These are phyloP conservation scores for Articulospora tetracladia DNA, from an alignment of 495 filamentous ascomycete genomes.

Conservation along the genomic window DNA sequence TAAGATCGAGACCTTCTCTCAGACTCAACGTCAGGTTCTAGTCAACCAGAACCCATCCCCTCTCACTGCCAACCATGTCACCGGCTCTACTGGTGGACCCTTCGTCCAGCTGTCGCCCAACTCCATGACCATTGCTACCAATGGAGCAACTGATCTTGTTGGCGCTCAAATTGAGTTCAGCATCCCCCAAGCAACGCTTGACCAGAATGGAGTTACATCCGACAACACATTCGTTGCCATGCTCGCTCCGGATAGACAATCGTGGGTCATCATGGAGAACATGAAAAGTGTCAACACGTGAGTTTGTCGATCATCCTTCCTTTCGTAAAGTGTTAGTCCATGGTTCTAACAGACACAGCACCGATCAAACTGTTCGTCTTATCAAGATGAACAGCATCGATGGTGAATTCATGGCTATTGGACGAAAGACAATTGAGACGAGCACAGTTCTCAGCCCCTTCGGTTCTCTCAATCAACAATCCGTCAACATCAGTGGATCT, in stretches of 20 bases:
- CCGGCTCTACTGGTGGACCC: slow-evolving; percentile 25
- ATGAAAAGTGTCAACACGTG: slow-evolving; percentile 25
- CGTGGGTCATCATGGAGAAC: slow-evolving; percentile 25
- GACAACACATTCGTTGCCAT: slow-evolving; percentile 27
- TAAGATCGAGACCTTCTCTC: slow-evolving; percentile 27
- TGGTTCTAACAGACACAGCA: no score
- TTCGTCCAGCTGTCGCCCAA: slow-evolving; percentile 26
- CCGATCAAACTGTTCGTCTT: slow-evolving; percentile 26
- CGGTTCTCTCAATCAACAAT: slow-evolving; percentile 8
- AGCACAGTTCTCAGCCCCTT: slow-evolving; percentile 21
- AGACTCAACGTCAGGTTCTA: slow-evolving; percentile 26
- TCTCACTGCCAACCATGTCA: slow-evolving; percentile 24
- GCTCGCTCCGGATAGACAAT: slow-evolving; percentile 25
- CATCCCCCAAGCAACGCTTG: slow-evolving; percentile 21
- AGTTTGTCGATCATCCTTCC: no score
- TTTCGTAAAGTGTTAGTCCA: no score
- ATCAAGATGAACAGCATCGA: slow-evolving; percentile 25
- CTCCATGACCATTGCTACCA: slow-evolving; percentile 24
- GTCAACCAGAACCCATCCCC: slow-evolving; percentile 27
- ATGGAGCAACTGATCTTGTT: slow-evolving; percentile 26
- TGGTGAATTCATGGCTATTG: slow-evolving; percentile 27
- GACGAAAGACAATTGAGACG: slow-evolving; percentile 26
- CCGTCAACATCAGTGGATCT: slow-evolving; percentile 21
- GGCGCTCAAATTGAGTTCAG: slow-evolving; percentile 27
- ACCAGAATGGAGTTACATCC: slow-evolving; percentile 15